Percentiles rank a stretch among this genome's conserved stretches.
These are phyloP conservation scores for Protomyces gravidus DNA, from an alignment of 1,139 yeast species.

Conservation along the genomic window DNA sequence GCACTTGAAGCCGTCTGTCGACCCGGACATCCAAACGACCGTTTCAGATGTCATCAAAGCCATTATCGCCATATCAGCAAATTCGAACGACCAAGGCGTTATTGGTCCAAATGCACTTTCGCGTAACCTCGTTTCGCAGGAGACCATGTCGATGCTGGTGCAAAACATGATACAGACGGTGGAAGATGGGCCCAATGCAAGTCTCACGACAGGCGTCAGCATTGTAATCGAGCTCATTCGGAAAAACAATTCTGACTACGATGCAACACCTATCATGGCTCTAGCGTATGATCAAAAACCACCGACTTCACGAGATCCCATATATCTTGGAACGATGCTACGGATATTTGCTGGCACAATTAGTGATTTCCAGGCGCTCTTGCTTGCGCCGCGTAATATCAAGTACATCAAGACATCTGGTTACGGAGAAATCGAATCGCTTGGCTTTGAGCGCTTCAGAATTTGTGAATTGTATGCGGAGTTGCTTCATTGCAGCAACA, in stretches of 20 bases:
- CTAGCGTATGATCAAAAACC: conserved; percentile 89
- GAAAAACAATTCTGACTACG: conserved; percentile 93
- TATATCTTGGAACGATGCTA: conserved; percentile 82
- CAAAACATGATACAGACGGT: conserved; percentile 63
- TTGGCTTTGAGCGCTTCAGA: conserved; percentile 92
- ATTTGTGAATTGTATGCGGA: conserved; percentile 94
- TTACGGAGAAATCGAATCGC: conserved; percentile 72
- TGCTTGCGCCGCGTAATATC: conserved; percentile 42
- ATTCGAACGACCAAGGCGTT: conserved; percentile 73
- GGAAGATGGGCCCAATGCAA: conserved; percentile 28
- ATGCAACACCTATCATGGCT: conserved; percentile 78
- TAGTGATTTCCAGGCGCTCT: conserved; percentile 60
- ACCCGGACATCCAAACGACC: conserved; percentile 67
- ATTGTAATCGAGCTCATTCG: conserved; percentile 91
- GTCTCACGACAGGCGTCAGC: conserved; percentile 88
- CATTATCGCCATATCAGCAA: conserved; percentile 88
- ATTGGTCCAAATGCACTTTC: conserved; percentile 96
- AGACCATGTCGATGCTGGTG: conserved; percentile 62
- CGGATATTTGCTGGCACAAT: conserved; percentile 73
- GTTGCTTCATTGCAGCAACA: conserved; percentile 89
- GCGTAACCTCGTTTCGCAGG: conserved; percentile 76
- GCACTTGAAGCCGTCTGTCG: conserved; percentile 27
- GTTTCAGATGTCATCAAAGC: conserved; percentile 95
- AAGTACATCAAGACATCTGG: conserved; percentile 56
- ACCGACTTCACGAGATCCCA: conserved; percentile 91